Conservation (phyloP, 1,284 basidiomycete species). For the Ganoderma lucidum region DNA sequence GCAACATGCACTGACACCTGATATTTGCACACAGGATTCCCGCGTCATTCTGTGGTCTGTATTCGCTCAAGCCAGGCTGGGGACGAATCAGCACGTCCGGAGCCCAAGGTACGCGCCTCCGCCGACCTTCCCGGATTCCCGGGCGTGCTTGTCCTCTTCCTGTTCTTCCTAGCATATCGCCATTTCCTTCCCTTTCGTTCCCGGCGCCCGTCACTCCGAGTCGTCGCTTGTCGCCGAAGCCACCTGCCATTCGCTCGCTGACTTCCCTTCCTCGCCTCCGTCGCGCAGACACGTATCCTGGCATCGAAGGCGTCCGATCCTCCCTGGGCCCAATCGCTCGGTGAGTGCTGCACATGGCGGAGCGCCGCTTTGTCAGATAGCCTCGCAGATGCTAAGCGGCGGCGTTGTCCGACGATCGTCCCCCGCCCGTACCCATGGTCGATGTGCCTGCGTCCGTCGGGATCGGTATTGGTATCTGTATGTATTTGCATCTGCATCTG, state of each 20-base stretch:
- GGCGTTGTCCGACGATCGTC: slow-evolving; percentile 7
- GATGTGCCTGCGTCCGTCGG: neutral
- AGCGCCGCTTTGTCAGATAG: slow-evolving; percentile 11
- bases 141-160: neutral
- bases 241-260: neutral
- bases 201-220: neutral
- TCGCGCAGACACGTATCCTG: slow-evolving; percentile 15
- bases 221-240: neutral
- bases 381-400: slow-evolving; percentile 9
- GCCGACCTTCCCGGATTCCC: neutral
- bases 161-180: neutral
- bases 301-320: slow-evolving; percentile 20
- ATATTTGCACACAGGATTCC: slow-evolving; percentile 64
- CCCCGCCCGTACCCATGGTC: neutral
- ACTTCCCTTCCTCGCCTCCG: neutral
- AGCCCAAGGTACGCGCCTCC: slow-evolving; percentile 48
- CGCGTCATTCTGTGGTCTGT: slow-evolving; percentile 82
- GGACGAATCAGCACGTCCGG: slow-evolving; percentile 62
- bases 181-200: neutral
- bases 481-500: neutral
- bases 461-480: neutral
- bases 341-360: slow-evolving; percentile 5
- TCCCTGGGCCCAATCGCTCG: slow-evolving; percentile 17
- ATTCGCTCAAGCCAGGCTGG: slow-evolving; percentile 77
- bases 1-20: neutral